Base-by-base conservation (phyloP, 2,329 filamentous ascomycete species). In the Aspergillus ruber region DNA sequence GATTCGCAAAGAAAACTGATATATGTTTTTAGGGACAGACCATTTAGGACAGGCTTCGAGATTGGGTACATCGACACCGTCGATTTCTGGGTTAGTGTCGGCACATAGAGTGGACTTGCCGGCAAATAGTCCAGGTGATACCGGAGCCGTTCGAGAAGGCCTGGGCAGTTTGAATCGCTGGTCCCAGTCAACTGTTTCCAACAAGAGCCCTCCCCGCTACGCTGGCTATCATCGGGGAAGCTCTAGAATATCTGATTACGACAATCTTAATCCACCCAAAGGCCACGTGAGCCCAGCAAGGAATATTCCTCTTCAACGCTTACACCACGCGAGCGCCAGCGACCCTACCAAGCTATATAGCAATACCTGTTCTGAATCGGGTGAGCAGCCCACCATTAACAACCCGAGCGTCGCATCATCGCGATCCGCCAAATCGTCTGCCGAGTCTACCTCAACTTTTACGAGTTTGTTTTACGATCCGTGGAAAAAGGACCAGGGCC, bases 161-260 rank as follows among this genome's bases (percentile, higher is more conserved):
- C 55, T 76, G 44, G 70, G 68, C 35, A 78, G 74, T 50, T 65
- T 80, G 45, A 78, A 80, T 58, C 75, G 78, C 53, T 81, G 78
- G 78, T 81, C 79, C 32, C 77, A 80, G 53, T 79, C 76, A 15
- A 80, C 78, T 20, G 63, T 71, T 25, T 77, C 75, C 42, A 78
- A 74, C 62, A 69, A 66, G 42, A 52, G 53, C 39, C 60, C 59
- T 8, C 58, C 61, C 2, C 53, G 59, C 5, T 52, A 57, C 36
- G 45, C 44, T 7, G 50, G 50, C 35, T 57, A 65, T 50, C 53
- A 50, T 18, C 58, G 55, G 32, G 56, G 55, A 38, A 56, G 46
- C 36, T 59, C 58, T 42, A 58, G 55, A 46, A 45, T 58, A 42
- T 63, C 59, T 4, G 51, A 56, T 29, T 43, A 53, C 40, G 44